Base-by-base conservation (phyloP, 2,329 filamentous ascomycete species). In the Paracoccidioides brasiliensis region DNA sequence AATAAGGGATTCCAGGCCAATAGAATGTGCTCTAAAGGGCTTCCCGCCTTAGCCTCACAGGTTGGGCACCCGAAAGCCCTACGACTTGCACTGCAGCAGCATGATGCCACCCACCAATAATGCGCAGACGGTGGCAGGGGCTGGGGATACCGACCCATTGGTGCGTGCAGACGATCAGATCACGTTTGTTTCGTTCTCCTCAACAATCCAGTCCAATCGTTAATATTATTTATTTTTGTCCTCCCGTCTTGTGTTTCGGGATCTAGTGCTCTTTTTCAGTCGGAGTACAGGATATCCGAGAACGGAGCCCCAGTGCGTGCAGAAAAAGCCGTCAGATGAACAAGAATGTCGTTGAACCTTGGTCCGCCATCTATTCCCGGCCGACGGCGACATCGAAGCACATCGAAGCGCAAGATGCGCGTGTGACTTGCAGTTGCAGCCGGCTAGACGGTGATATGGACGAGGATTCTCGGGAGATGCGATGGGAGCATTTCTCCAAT, bases 31-130 rank as follows among this genome's bases (percentile, higher is more conserved):
- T 15, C 49, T 41, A 41, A 38, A 56, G 54, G n/a, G 14, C 54
- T 57, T 56, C 59, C 51, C 61, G 62, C 61, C 64, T 61, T 61
- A 70, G 69, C 69, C 69, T 72, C 69, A 70, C 69, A 56, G 57
- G 60, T 69, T 71, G 67, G 69, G 69, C 68, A 69, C 14, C 37
- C 37, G 40, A 32, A 51, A 52, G 30, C 40, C 53, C 41, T 72
- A 70, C 10, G 75, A 60, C 30, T 62, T 58, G 22, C 46, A n/a
- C n/a, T 38, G 46, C 46, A 49, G 46, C 10, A 12, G 15, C 22
- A 44, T 44, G 42, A 22, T 22, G 22, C 22, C 22, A 22, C 22
- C 22, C 22, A 22, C 44, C 44, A 33, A 15, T 6, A 49, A 48
- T 35, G 45, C 45, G 45, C 32, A 15, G 12, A 37, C 28, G n/a